Evolutionary conservation across 2,329 filamentous ascomycete genomes (phyloP), one percentile per base, ranked within the genome.

Genomic region (Myriosclerotinia curreyana): DNA sequence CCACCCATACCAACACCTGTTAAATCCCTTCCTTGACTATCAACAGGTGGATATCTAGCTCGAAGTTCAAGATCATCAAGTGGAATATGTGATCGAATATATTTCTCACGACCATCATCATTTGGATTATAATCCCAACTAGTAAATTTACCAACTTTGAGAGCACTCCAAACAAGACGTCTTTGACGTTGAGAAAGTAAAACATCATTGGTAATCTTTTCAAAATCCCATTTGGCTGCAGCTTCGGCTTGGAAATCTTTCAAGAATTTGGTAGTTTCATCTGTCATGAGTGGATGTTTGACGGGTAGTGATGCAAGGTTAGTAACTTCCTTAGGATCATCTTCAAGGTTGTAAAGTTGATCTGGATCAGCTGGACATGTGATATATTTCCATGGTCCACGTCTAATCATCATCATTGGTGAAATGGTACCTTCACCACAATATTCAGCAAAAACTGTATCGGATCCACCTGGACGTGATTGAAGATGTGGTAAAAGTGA

Each of bases 381-480:
- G 68, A 95, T 86, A 76, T 92, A 96, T 80, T 97, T 97, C 91
- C 91, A 97, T 54, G 84, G 82, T 11, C 91, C 91, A 62, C 92
- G 88, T 65, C 90, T 87, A 74, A 97, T 97, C 93, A 97, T 97
- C 82, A 96, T 91, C 64, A 96, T 84, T 1, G 93, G 93, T 5
- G 90, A 87, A 64, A 96, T 82, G 1, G 93, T 96, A 55, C 93
- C 93, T 77, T 97, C 93, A 58, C 92, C 93, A 73, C 94, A 96
- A 79, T 97, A 97, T 79, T 97, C 93, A 66, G 92, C 92, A 71
- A 94, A 89, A n/a, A 95, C 92, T 14, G 90, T 95, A 75, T 97
- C 92, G 66, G 89, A 87, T 49, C 85, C 86, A 40, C 79, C 80
- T n/a, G 84, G 77, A 28, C 78, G 77, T 59, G 85, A 86, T 71